Conservation (phyloP, 495 filamentous ascomycete species). For the Penicillium antarcticum region DNA sequence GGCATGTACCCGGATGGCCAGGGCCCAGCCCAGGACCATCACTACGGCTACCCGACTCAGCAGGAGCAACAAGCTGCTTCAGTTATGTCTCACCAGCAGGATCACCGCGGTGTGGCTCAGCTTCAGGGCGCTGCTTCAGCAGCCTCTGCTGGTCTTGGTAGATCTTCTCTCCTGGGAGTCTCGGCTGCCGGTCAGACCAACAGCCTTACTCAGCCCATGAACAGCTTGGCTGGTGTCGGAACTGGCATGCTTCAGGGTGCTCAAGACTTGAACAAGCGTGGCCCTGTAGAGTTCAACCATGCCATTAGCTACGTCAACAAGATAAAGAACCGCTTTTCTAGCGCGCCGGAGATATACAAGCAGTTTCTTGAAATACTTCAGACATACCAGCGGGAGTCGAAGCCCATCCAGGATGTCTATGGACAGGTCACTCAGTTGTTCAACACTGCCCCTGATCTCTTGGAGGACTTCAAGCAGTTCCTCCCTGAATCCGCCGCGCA, state of each 20-base stretch:
- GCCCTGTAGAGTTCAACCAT: slow-evolving; percentile 98
- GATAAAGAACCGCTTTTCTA: slow-evolving; percentile 98
- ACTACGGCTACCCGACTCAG: slow-evolving; percentile 43
- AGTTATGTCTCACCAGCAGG: slow-evolving; percentile 65
- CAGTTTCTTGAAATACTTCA: slow-evolving; percentile 98
- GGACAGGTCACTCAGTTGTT: slow-evolving; percentile 95
- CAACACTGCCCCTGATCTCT: slow-evolving; percentile 86
- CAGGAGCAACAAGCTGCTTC: slow-evolving; percentile 49
- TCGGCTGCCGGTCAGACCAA: slow-evolving; percentile 46
- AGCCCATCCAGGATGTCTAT: slow-evolving; percentile 98
- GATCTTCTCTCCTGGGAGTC: slow-evolving; percentile 41
- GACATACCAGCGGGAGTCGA: slow-evolving; percentile 97
- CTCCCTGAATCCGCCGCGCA: slow-evolving; percentile 94
- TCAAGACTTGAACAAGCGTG: slow-evolving; percentile 76
- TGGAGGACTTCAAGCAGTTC: slow-evolving; percentile 99
- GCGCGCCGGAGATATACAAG: slow-evolving; percentile 97
- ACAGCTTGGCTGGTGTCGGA: slow-evolving; percentile 42
- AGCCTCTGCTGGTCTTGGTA: slow-evolving; percentile 45
- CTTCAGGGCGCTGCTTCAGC: slow-evolving; percentile 73
- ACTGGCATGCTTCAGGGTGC: slow-evolving; percentile 45
- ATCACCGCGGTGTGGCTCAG: slow-evolving; percentile 78
- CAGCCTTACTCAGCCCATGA: slow-evolving; percentile 47
- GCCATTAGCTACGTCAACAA: slow-evolving; percentile 99
- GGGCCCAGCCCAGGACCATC: slow-evolving; percentile 39
- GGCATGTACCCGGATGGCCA: slow-evolving; percentile 38